Base-by-base conservation (phyloP, 2,329 filamentous ascomycete species). In the Tolypocladium amazonense region DNA sequence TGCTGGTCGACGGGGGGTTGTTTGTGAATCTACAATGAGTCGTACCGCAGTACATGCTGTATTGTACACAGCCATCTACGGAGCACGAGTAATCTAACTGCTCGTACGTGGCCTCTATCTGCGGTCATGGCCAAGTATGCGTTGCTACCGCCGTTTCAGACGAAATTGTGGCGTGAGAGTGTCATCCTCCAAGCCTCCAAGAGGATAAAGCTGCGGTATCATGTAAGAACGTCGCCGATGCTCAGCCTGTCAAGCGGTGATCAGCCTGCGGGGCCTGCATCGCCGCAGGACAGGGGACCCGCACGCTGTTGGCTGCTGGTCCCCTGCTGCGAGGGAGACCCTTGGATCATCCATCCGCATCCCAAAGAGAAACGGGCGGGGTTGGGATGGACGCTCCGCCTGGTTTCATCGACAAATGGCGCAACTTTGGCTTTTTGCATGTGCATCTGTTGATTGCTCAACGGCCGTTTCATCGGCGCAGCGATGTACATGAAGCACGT, bases 1-100 rank as follows among this genome's bases (percentile, higher is more conserved):
- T 96, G 65, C 72, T 96, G 63, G 92, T 96, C 18, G 92, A 96
- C 73, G 92, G 92, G 14, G 92, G 92, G 0, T 72, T 93, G 62
- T 96, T 94, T 79, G 92, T 96, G 20, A 96, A 96, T 73, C 76
- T 96, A 66, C 90, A 94, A 73, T 93, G 74, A 71, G n/a, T 33
- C 47, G 47, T 30, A 9, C 20, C n/a, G n/a, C n/a, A n/a, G n/a
- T n/a, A n/a, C n/a, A n/a, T n/a, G n/a, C n/a, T n/a, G n/a, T n/a
- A n/a, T n/a, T n/a, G n/a, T n/a, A n/a, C 20, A 1, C 33, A 41
- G 23, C 45, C 47, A 23, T n/a, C 23, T 12, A 18, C 1, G 4
- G 4, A 33, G 30, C 8, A 33, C 45, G 45, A 15, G 25, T 33
- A n/a, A 52, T 52, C 47, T n/a, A 30, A 15, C 5, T 2, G 9